Percentiles rank a stretch among this genome's conserved stretches.
Conservation (phyloP, 192 early-diverging fungal genomes). For the Coemansia sp. region DNA sequence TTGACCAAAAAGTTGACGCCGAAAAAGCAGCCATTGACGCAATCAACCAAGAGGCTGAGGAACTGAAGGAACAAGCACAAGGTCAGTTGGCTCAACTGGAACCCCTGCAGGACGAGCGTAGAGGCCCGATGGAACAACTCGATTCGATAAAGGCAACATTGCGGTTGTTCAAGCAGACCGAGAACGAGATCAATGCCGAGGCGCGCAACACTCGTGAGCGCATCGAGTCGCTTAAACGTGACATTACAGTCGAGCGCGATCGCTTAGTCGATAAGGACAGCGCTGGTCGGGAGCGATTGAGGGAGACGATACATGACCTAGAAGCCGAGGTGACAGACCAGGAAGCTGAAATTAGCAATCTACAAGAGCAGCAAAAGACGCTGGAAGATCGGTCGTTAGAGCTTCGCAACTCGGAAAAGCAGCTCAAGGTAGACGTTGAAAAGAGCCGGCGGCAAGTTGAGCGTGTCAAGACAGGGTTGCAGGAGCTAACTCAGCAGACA, state of each 20-base stretch:
- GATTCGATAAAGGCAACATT: slow-evolving; percentile 23
- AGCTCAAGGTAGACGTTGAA: slow-evolving; percentile 12
- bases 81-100: slow-evolving; percentile 23
- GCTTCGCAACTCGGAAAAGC: slow-evolving; percentile 29
- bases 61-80: slow-evolving; percentile 32
- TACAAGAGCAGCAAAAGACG: slow-evolving; percentile 34
- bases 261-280: slow-evolving; percentile 40
- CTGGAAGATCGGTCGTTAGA: slow-evolving; percentile 22
- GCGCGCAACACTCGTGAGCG: slow-evolving; percentile 46
- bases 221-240: slow-evolving; percentile 23
- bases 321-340: slow-evolving; percentile 30
- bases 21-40: slow-evolving; percentile 49
- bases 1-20: slow-evolving; percentile 57
- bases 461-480: slow-evolving; percentile 34
- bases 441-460: slow-evolving; percentile 19
- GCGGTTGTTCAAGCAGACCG: slow-evolving; percentile 41
- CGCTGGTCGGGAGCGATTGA: slow-evolving; percentile 24
- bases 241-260: slow-evolving; percentile 34
- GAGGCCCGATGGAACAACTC: slow-evolving; percentile 15
- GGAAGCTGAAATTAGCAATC: slow-evolving; percentile 25
- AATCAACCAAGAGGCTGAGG: slow-evolving; percentile 43
- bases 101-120: slow-evolving; percentile 26
- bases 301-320: slow-evolving; percentile 15
- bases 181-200: slow-evolving; percentile 50
- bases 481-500: slow-evolving; percentile 60